Evolutionary conservation across 768 basidiomycete species (phyloP), one percentile per base, ranked within the genome.

Genomic region (Mycena sanguinolenta): DNA sequence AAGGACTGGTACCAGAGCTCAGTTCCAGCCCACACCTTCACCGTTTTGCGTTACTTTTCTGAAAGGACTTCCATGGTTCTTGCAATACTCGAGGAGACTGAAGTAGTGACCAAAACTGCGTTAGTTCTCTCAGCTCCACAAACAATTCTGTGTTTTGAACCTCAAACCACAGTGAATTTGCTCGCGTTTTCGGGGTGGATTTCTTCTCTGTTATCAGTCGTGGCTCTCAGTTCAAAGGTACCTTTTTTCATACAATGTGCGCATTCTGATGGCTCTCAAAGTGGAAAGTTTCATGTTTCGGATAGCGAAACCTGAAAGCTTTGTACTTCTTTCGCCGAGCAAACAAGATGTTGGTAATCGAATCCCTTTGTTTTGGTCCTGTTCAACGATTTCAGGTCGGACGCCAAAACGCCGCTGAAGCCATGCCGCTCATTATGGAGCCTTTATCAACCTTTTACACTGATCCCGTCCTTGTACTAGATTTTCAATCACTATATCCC

Each of bases 281-380:
- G 98, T 99, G 30, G 98, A 99, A 82, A 96, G 96, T 0, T 97
- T 99, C 83, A 92, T 99, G 92, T 97, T 98, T 79, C 91, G 97
- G 23, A 96, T 99, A 57, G 94, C 95, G 21, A 99, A 99, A 79
- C 96, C 98, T 0, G 98, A 99, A 78, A 94, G 88, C 73, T 96
- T 96, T 73, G 88, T 98, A 25, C 83, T 99, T 6, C 82, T 97
- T 16, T 98, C 97, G 0, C 98, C 98, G 0, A 97, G 92, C 71
- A 93, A 90, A 79, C 84, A 87, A 64, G 93, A 98, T 79, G 97
- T 96, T 69, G 68, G 88, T 79, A 42, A 34, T 53, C n/a, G 17
- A 27, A 25, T 42, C 6, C 28, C 58, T 49, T 38, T 54, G 30
- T 16, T 2, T 42, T 9, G 30, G 3, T 13, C 30, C 9, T 44